Evolutionary conservation across 371 early-diverging fungal genomes (phyloP), one percentile per base, ranked within the genome.

Genomic region (Zancudomyces culisetae): DNA sequence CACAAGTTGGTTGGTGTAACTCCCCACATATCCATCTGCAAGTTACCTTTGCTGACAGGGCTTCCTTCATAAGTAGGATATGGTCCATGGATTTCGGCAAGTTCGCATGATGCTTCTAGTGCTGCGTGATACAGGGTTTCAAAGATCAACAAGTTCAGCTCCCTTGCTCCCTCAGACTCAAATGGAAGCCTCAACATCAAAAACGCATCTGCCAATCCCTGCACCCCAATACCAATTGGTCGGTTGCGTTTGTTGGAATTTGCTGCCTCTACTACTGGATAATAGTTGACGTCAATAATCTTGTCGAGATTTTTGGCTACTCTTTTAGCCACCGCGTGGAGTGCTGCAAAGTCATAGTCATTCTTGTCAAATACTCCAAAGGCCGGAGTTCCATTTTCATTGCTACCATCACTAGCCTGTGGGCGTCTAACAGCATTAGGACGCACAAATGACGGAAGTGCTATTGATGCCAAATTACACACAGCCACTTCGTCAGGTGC

Each of bases 201-300:
- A 68, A 98, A 98, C 2, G 93, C 83, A 74, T 99, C 99, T 12
- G 99, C 99, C 35, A 99, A 80, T 27, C 99, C 98, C 70, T 98
- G 98, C 1, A 99, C 98, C 51, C 99, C 99, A 26, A 99, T 73
- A 42, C 98, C 99, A 58, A 98, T 81, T 29, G 99, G 99, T 29
- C 99, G 81, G 68, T 98, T 91, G 52, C 87, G 84, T 72, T 87
- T 69, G 74, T 98, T 99, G 51, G 91, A 90, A 42, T 58, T 68
- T 29, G 76, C 67, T 3, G 97, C 87, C 71, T 96, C 94, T 23
- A 72, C 72, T 2, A 98, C 85, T 4, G 99, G 99, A 69, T 98
- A 98, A 70, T 85, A 94, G 72, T 90, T 96, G 50, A 80, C 73
- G 63, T 99, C 98, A 56, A 99, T 98, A 56, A 98, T 86, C 69